Base-by-base conservation (phyloP, 495 filamentous ascomycete genomes). In the Penicillium longicatenatum region DNA sequence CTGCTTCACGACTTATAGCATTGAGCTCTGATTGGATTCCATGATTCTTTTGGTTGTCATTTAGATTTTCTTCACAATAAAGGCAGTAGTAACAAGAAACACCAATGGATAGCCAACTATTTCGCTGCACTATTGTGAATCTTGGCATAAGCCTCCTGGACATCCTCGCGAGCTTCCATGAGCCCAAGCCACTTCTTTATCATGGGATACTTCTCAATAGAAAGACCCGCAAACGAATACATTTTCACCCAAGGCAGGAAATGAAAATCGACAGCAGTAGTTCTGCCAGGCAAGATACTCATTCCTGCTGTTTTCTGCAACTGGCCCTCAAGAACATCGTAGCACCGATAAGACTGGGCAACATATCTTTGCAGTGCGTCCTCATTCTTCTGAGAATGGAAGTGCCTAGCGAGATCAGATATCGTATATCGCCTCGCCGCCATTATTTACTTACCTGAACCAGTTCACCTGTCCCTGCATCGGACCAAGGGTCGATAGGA, bases 241-340 rank as follows among this genome's bases (percentile, higher is more conserved):
- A 70, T 60, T n/a, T 67, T 57, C 8, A 79, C 66, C 75, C 78
- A 82, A 7, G 75, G 75, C 50, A 79, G 74, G 33, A 75, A 77
- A 63, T 79, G 78, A 30, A 70, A 66, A 56, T 79, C 75, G 0
- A 80, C 75, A 3, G 70, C 72, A 17, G 67, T 72, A 20, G 74
- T 48, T 6, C 70, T 66, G 4, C 68, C 58, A 0, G 69, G 69
- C 11, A 80, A 47, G 20, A 80, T 63, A 52, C 71, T 77, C 31
- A 60, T 55, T 3, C 75, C 76, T 4, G 52, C 62, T 10, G 69
- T 66, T 55, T 74, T 79, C 57, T 70, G 53, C 60, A 79, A 55
- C 44, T 79, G 76, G 7, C 55, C 69, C 20, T 77, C 76, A 0
- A 80, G 62, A 22, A 80, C 75, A 48, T 70, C 70, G 45, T 68